These are phyloP conservation scores for Penicillium salamii DNA, from an alignment of 495 filamentous ascomycete genomes.

Conservation along the genomic window DNA sequence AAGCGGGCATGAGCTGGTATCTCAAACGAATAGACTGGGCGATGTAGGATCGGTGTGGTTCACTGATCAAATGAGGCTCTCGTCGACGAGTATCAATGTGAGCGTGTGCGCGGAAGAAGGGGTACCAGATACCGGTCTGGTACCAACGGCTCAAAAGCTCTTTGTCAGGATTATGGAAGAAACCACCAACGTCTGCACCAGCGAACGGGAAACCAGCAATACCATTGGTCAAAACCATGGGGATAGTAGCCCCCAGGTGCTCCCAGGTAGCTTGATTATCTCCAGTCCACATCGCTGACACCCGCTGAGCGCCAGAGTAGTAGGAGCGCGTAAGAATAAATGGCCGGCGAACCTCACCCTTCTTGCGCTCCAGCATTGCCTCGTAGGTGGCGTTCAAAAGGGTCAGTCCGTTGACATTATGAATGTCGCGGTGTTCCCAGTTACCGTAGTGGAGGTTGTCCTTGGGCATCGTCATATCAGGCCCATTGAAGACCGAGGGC, in stretches of 20 bases:
- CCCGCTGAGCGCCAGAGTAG: conserved; percentile 83
- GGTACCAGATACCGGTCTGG: conserved; percentile 94
- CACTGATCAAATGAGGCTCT: conserved; percentile 85
- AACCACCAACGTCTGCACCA: conserved; percentile 94
- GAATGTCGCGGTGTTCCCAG: conserved; percentile 96
- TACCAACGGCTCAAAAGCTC: conserved; percentile 94
- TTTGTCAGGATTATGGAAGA: conserved; percentile 93
- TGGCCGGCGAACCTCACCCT: conserved; percentile 73
- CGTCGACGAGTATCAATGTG: conserved; percentile 93
- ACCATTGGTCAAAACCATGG: conserved; percentile 89
- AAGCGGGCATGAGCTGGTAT: conserved; percentile 85
- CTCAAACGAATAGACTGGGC: conserved; percentile 81
- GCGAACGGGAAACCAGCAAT: conserved; percentile 93
- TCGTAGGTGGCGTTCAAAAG: conserved; percentile 90
- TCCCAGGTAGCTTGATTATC: conserved; percentile 93
- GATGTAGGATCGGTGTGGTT: conserved; percentile 84
- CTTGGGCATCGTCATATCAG: conserved; percentile 94
- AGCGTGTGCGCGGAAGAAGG: conserved; percentile 97
- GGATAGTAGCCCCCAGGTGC: conserved; percentile 80
- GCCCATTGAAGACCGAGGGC: conserved; percentile 96
- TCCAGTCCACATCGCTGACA: conserved; percentile 96
- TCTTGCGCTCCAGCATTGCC: conserved; percentile 74
- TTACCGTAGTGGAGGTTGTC: conserved; percentile 88
- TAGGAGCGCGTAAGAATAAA: conserved; percentile 93
- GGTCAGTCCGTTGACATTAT: conserved; percentile 92